Conservation (phyloP, 2,329 filamentous ascomycete species). For the Claviceps capensis region DNA sequence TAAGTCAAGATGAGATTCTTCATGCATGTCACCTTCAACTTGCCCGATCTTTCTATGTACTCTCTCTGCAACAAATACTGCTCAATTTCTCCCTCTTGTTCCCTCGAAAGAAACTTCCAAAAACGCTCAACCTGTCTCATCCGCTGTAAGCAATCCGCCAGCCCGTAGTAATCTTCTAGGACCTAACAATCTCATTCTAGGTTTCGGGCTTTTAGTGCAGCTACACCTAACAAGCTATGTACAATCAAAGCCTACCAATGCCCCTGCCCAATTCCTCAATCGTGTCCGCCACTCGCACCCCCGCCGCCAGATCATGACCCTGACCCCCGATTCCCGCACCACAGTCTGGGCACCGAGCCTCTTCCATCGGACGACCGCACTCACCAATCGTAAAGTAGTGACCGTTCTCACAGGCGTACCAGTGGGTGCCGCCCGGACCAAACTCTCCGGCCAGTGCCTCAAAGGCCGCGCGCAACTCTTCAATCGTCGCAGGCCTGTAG, state of each 20-base stretch:
- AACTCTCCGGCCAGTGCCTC: conserved; percentile 38
- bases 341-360: conserved; percentile 48
- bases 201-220: no score
- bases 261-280: conserved; percentile 6
- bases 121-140: no score
- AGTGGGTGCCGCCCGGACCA: conserved; percentile 38
- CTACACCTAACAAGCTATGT: conserved; percentile 3
- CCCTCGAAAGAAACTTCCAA: no score
- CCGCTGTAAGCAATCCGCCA: no score
- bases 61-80: no score
- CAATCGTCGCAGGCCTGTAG: conserved; percentile 32
- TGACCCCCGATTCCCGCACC: conserved; percentile 40
- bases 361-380: conserved; percentile 52
- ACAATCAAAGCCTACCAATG: background rate
- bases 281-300: conserved; percentile 32
- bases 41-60: no score
- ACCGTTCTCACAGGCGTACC: conserved; percentile 44
- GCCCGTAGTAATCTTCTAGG: no score
- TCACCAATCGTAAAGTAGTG: conserved; percentile 52
- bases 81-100: no score
- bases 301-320: conserved; percentile 33
- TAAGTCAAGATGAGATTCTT: no score
- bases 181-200: no score
- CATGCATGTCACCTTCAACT: no score
- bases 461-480: conserved; percentile 37